phyloP scores from a whole-genome alignment of 2,329 filamentous ascomycete genomes.

The Colletotrichum kahawae region DNA sequence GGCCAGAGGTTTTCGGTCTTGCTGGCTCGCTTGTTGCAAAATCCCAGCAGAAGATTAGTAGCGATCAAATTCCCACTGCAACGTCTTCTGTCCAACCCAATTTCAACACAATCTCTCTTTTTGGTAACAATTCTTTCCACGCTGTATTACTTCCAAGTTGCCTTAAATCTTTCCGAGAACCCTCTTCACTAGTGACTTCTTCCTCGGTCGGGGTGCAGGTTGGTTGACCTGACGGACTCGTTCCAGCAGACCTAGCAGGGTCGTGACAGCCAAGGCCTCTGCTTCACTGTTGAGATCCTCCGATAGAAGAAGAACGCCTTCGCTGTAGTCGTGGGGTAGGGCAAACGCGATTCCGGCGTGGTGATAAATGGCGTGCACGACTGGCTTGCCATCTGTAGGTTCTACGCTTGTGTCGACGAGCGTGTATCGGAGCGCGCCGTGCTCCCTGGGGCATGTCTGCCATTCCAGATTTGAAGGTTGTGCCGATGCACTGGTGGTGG shows the following conservation, averaged over 20 bases:
- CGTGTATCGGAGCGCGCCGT: conserved; percentile 13
- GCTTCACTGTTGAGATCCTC: neutral
- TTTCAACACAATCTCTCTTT: neutral
- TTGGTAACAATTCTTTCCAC: neutral
- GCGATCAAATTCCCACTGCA: neutral
- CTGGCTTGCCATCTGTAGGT: neutral
- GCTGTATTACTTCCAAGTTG: neutral
- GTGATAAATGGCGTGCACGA: conserved; percentile 23
- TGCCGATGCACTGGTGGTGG: neutral
- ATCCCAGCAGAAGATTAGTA: neutral
- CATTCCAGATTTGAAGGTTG: neutral
- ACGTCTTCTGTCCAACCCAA: neutral
- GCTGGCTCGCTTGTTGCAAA: neutral
- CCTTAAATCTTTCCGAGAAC: neutral
- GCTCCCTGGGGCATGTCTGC: conserved; percentile 5
- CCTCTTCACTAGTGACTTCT: neutral
- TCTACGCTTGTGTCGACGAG: neutral
- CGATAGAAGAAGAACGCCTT: conserved; percentile 19
- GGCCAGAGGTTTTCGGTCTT: neutral
- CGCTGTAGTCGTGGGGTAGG: conserved; percentile 16
- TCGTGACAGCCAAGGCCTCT: neutral
- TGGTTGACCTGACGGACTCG: conserved; percentile 6
- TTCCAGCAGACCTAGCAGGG: neutral
- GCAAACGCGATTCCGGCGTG: conserved; percentile 13
- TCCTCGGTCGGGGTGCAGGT: neutral